These are phyloP conservation scores for Vaccinium myrtillus DNA, from an alignment of 148 eudicot species.

Conservation along the genomic window DNA sequence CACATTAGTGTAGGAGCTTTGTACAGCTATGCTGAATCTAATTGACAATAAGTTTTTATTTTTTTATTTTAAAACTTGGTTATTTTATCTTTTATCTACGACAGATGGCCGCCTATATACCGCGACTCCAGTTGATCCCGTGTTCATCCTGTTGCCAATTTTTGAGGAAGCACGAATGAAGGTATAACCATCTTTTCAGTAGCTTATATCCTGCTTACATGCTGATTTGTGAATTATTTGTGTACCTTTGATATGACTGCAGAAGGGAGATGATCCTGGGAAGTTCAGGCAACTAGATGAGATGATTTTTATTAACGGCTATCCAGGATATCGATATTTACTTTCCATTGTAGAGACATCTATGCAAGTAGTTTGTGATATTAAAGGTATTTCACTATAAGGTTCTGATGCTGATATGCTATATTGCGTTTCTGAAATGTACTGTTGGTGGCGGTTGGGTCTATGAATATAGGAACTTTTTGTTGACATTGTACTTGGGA, in stretches of 20 bases:
- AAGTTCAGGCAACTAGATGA: conserved; percentile 96
- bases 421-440: not conserved
- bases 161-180: conserved; percentile 96
- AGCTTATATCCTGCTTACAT: not conserved
- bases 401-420: not conserved
- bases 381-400: conserved; percentile 51
- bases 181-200: conserved; percentile 36
- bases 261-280: conserved; percentile 87
- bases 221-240: not conserved
- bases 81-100: not conserved
- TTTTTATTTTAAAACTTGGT: not conserved
- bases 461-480: not conserved
- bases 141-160: conserved; percentile 81
- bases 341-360: conserved; percentile 60
- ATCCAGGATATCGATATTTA: conserved; percentile 76
- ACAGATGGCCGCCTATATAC: conserved; percentile 85
- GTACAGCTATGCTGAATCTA: not conserved
- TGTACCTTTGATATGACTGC: conserved; percentile 27
- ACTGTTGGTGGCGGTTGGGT: not conserved
- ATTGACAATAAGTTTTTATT: not conserved
- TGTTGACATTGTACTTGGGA: not conserved
- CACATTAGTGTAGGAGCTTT: not conserved
- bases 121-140: conserved; percentile 93
- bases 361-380: conserved; percentile 84
- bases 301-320: conserved; percentile 64